Base-by-base conservation (phyloP, 2,329 filamentous ascomycete genomes). In the Pyricularia pennisetigena region DNA sequence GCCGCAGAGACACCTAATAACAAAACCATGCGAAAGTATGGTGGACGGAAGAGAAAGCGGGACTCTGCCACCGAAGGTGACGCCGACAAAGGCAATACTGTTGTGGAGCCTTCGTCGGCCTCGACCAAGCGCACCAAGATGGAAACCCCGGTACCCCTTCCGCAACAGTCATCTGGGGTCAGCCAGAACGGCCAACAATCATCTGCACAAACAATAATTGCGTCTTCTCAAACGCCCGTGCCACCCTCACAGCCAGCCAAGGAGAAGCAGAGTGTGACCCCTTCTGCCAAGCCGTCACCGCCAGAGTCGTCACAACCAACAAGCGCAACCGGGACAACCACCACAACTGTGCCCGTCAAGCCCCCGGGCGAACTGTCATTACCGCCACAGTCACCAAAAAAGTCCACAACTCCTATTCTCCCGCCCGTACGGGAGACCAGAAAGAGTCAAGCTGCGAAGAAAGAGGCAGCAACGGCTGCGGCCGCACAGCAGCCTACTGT, bases 91-190 rank as follows among this genome's bases (percentile, higher is more conserved):
- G 70, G 72, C 9, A 73, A 74, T 12, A 57, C 69, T 64, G 63
- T 69, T 12, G 71, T 71, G 12, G 67, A 68, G 1, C 71, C 70
- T 23, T 41, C 69, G 12, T 32, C 30, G n/a, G 61, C 23, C 7
- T 10, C 24, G 26, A 14, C 57, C 9, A 61, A 61, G 26, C n/a
- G 30, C 32, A 64, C 74, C 65, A 79, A 79, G 71, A 79, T 76
- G 1, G 77, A 79, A 70, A 79, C 77, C n/a, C 77, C 77, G 2
- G 77, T 79, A 20, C 77, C 77, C 23, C 75, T 77, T 28, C 77
- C 77, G 0, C 73, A 75, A 30, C 73, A 74, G 9, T n/a, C 67
- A 61, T 61, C 57, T 61, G 57, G 57, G 16, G n/a, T 24, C 8
- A 26, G 23, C 12, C 65, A 69, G 20, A 71, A 73, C 35, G 74